These are phyloP conservation scores for Oryza nivara DNA, from an alignment of 176 grass and related monocot genomes.

Conservation along the genomic window DNA sequence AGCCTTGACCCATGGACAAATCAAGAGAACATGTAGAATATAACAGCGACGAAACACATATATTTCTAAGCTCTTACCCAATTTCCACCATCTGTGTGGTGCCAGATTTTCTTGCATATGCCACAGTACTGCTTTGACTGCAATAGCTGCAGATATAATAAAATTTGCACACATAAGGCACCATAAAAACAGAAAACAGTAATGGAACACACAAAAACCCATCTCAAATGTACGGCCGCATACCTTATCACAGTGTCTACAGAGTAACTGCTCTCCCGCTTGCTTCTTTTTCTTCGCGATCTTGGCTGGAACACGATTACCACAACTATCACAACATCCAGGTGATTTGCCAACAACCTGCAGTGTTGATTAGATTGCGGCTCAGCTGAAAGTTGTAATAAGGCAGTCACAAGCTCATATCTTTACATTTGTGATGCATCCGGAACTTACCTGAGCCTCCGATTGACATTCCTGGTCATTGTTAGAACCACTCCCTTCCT, in stretches of 20 bases:
- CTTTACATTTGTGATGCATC: background rate
- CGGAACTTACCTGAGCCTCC: constrained; percentile 45
- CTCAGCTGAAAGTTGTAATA: background rate
- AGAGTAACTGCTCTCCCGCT: constrained; percentile 49
- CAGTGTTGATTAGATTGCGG: constrained; percentile 28
- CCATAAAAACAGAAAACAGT: background rate
- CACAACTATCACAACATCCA: constrained; percentile 63
- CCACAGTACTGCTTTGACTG: constrained; percentile 93
- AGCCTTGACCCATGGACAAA: background rate
- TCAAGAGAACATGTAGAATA: constrained; percentile 34
- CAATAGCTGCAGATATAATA: constrained; percentile 63
- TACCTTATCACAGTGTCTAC: constrained; percentile 78
- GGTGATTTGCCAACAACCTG: constrained; percentile 56
- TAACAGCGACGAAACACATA: background rate
- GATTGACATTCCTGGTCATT: constrained; percentile 76
- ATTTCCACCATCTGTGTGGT: constrained; percentile 89
- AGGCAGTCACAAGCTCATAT: background rate
- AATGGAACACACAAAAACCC: background rate
- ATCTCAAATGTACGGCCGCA: background rate
- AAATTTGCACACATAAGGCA: constrained; percentile 29
- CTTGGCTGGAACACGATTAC: constrained; percentile 54
- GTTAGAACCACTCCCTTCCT: constrained; percentile 65
- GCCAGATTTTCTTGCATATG: constrained; percentile 97
- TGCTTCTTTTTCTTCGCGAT: constrained; percentile 68
- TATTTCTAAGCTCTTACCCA: constrained; percentile 65